Base-by-base conservation (phyloP, 2,329 filamentous ascomycete genomes). In the Whalleya microplaca region DNA sequence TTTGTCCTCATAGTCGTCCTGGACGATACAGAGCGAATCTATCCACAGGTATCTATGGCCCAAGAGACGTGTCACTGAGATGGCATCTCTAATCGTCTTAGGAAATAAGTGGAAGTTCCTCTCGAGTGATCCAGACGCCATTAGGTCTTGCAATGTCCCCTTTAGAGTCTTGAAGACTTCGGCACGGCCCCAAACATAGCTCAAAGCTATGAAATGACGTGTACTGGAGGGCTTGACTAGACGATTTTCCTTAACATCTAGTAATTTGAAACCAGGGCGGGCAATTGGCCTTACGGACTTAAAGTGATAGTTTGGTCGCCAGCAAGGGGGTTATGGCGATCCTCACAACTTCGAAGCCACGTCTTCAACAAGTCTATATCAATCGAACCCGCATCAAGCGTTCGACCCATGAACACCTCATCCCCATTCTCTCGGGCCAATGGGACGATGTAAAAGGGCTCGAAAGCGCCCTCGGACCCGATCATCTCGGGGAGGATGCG, bases 51-150 rank as follows among this genome's bases (percentile, higher is more conserved):
- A 68, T 1, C 46, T 51, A 12, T 65, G 40, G 3, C 55, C 59
- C 4, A 69, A 58, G 2, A 37, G 27, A 10, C 60, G 54, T 0
- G 64, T 61, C 23, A 61, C 44, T 1, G 27, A 32, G 27, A 66
- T 59, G 41, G 65, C 63, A 37, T 69, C 61, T 32, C 51, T 52
- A 27, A 68, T 61, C 3, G 63, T 66, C n/a, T 37, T 48, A n/a
- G 51, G 51, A 21, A 53, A 45, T 10, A 21, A 7, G 21, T 47
- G 40, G 27, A 47, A 48, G 14, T 20, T 3, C 9, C 19, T 18
- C 12, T n/a, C 16, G 14, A 53, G 23, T 1, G 16, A 20, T 10
- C 51, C 51, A 14, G 45, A 21, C n/a, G 37, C 14, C n/a, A 23
- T 29, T 9, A 54, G 2, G 9, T 19, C 10, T n/a, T n/a, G 7